A percentile compares a stretch with the other conserved stretches of the same genome.
These are phyloP conservation scores for Claviceps digitariae DNA, from an alignment of 2,329 filamentous ascomycete genomes.

Conservation along the genomic window DNA sequence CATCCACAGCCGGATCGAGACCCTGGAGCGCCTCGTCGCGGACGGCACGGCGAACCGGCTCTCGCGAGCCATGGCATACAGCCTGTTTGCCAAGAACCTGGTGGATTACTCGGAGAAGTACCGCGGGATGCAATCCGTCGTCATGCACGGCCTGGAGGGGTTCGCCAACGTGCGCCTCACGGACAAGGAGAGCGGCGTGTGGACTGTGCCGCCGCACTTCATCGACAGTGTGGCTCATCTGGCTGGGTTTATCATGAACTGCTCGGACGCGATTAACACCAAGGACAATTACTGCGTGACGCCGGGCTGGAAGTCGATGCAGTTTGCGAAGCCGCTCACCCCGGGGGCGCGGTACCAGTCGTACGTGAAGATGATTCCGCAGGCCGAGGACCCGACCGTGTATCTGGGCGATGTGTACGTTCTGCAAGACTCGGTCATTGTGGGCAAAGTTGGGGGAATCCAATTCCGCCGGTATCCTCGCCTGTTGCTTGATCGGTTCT, in stretches of 20 bases:
- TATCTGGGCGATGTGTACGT: slow-evolving; percentile 39
- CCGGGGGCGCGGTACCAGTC: slow-evolving; percentile 35
- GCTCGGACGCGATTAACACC: slow-evolving; percentile 38
- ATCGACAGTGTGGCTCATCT: slow-evolving; percentile 46
- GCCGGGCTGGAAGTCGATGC: slow-evolving; percentile 41
- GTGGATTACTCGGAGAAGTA: slow-evolving; percentile 42
- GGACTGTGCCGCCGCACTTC: slow-evolving; percentile 41
- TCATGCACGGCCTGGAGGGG: slow-evolving; percentile 40
- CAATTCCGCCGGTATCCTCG: slow-evolving; percentile 56
- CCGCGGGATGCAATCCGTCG: slow-evolving; percentile 44
- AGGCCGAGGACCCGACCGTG: slow-evolving; percentile 28
- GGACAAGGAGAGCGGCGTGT: slow-evolving; percentile 14
- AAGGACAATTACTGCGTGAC: slow-evolving; percentile 40
- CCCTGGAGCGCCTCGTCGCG: slow-evolving; percentile 24
- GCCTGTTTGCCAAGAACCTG: slow-evolving; percentile 38
- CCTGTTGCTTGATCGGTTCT: slow-evolving; percentile 50
- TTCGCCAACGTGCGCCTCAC: slow-evolving; percentile 11
- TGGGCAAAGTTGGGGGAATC: slow-evolving; percentile 39
- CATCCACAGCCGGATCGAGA: slow-evolving; percentile 47
- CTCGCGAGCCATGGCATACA: slow-evolving; percentile 36
- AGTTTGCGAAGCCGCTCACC: slow-evolving; percentile 34
- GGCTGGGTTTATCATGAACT: slow-evolving; percentile 48
- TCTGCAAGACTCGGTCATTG: slow-evolving; percentile 35
- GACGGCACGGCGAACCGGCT: slow-evolving; percentile 6
- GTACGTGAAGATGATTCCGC: slow-evolving; percentile 45